Conservation (phyloP, 1,284 basidiomycete species). For the Boletellus deceptivus region DNA sequence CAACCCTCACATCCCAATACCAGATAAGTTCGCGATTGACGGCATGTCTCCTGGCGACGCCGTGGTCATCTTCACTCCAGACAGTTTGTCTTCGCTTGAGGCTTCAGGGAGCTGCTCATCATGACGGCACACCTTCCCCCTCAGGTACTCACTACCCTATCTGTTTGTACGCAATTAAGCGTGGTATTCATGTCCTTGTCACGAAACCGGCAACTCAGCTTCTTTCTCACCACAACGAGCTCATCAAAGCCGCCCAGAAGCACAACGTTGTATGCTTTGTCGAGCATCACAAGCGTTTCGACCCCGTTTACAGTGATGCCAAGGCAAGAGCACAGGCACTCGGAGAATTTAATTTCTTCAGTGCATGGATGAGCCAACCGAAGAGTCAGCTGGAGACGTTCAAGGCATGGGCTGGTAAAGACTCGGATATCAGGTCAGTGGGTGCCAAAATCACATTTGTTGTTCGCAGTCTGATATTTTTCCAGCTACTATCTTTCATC, state of each 20-base stretch:
- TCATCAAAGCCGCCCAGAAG: slow-evolving; percentile 73
- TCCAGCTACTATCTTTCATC: slow-evolving; percentile 89
- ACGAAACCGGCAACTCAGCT: slow-evolving; percentile 92
- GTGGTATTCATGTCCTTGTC: slow-evolving; percentile 82
- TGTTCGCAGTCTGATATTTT: slow-evolving; percentile 3
- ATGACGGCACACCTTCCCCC: slow-evolving; percentile 1
- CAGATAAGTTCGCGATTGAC: slow-evolving; percentile 87
- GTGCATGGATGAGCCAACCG: slow-evolving; percentile 92
- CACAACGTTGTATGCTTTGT: slow-evolving; percentile 88
- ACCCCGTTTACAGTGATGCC: slow-evolving; percentile 92
- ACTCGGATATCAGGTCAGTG: slow-evolving; percentile 79
- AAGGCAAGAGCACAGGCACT: slow-evolving; percentile 70
- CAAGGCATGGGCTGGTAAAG: slow-evolving; percentile 91
- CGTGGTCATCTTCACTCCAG: slow-evolving; percentile 85
- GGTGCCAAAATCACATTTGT: not conserved
- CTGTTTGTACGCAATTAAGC: slow-evolving; percentile 81
- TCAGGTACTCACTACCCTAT: slow-evolving; percentile 85
- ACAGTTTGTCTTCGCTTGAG: slow-evolving; percentile 52
- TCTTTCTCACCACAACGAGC: slow-evolving; percentile 76
- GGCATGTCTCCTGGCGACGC: slow-evolving; percentile 79
- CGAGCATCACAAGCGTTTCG: slow-evolving; percentile 87
- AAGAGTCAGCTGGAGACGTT: slow-evolving; percentile 94
- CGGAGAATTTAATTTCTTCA: slow-evolving; percentile 92
- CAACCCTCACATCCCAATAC: slow-evolving; percentile 6
- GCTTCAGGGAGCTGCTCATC: not conserved